Conservation (phyloP, 768 basidiomycete species). For the Gymnopilus junonius region DNA sequence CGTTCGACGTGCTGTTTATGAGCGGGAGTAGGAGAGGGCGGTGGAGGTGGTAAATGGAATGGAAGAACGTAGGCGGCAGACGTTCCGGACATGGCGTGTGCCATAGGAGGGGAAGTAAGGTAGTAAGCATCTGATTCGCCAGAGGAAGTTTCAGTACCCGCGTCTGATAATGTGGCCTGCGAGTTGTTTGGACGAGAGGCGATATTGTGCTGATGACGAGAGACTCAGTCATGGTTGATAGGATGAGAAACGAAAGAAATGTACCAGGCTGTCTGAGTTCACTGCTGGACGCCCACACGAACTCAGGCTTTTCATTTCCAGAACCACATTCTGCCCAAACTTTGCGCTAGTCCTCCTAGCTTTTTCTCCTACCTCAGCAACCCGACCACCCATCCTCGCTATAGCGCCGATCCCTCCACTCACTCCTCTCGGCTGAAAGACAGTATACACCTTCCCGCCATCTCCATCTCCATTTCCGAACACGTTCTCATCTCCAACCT, state of each 20-base stretch:
- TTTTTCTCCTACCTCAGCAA: constrained; percentile 10
- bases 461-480: not conserved
- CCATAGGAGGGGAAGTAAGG: constrained; percentile 17
- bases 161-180: constrained; percentile 2
- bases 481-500: not conserved
- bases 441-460: not conserved
- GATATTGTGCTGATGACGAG: not conserved
- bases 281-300: not conserved
- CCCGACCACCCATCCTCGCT: constrained; percentile 2
- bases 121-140: constrained; percentile 13
- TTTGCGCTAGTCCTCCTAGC: not conserved
- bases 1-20: constrained; percentile 15
- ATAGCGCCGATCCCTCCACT: not conserved
- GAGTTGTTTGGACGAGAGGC: constrained; percentile 9
- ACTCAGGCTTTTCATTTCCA: constrained; percentile 5
- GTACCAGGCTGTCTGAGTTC: constrained; percentile 12
- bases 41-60: constrained; percentile 22
- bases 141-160: constrained; percentile 7
- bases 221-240: too few relatives aligned
- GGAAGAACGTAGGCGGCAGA: constrained; percentile 15
- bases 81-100: constrained; percentile 8
- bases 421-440: not conserved
- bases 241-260: not conserved
- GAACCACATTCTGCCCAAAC: not conserved
- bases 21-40: constrained; percentile 22